Evolutionary conservation across 164 flowering plant species (phyloP).

Genomic region (Taxillus chinensis): DNA sequence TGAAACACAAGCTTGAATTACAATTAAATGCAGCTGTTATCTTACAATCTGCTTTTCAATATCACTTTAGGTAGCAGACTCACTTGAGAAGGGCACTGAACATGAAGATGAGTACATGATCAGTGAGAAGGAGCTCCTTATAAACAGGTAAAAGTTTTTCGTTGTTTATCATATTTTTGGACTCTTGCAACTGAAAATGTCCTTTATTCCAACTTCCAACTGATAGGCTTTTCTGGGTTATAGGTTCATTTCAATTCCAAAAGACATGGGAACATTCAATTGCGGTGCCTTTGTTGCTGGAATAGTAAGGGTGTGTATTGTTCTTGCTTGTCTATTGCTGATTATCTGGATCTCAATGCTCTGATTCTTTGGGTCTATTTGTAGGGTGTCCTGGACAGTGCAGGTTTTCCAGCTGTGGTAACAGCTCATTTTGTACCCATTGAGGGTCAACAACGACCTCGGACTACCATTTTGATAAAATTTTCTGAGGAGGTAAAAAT

Average conservation of each 20-base stretch:
- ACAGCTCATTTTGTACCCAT: conserved; percentile 99
- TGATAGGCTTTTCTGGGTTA: conserved; percentile 5
- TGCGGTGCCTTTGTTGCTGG: conserved; percentile 99
- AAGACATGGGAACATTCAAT: conserved; percentile 99
- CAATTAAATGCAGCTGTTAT: no score
- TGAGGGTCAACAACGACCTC: conserved; percentile 93
- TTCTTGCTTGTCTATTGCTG: conserved; percentile 4
- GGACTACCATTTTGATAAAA: conserved; percentile 94
- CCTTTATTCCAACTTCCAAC: conserved; percentile 3
- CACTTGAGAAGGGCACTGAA: conserved; percentile 99
- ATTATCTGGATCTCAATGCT: conserved; percentile 10
- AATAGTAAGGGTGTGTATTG: conserved; percentile 67
- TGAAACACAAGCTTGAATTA: no score
- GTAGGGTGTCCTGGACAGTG: conserved; percentile 89
- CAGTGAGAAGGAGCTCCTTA: conserved; percentile 98
- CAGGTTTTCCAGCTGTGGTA: conserved; percentile 97
- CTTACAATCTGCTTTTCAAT: background rate
- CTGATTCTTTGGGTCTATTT: conserved; percentile 15
- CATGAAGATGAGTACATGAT: conserved; percentile 99
- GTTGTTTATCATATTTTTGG: background rate
- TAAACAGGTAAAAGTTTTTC: conserved; percentile 48
- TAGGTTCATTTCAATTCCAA: conserved; percentile 95
- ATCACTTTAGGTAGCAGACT: conserved; percentile 79
- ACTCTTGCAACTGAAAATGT: conserved; percentile 1
- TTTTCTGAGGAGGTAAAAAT: conserved; percentile 89